Evolutionary conservation across 176 grass and related monocot species (phyloP), one percentile per base, ranked within the genome.

Genomic region (Raddia distichophylla): DNA sequence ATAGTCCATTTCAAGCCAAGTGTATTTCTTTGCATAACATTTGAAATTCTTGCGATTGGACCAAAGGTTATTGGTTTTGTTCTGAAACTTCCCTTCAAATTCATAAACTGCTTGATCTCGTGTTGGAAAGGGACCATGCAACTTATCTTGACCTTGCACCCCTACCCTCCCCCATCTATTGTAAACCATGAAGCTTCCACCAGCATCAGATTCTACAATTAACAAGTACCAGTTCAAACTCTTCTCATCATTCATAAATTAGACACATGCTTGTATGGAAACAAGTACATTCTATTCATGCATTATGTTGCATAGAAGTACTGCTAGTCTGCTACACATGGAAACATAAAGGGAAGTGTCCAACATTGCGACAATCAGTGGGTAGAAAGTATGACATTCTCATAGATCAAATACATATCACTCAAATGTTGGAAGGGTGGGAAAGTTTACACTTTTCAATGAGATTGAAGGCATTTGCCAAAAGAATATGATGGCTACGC

Each of bases 141-240:
- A 81, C 62, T 90, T 95, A 79, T 95, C 82, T 87, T 95, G 95
- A 63, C 92, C 92, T 81, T 63, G 89, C 67, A 67, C 86, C 76
- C 95, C 92, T 71, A 98, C 95, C 84, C 95, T 94, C 19, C 95
- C 95, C 95, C 95, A 98, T 89, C 95, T 93, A 79, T 89, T 93
- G 92, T 91, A 93, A 85, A 98, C 86, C 92, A 93, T 91, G 73
- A 89, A 98, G 60, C 60, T 84, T 83, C 74, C 81, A 67, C 83
- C 92, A 90, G 79, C 83, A 79, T 98, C 92, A 87, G 90, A 90
- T 91, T 93, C 95, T 98, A 83, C 55, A 94, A 78, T 60, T 17
- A 89, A 74, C 35, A 62, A 58, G 51, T 48, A 58, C 20, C 44
- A 48, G 18, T 67, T 86, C 65, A 74, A 74, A 19, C 12, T 64